These are phyloP conservation scores for Cicer yamashitae DNA, from an alignment of 306 rosid species.

Conservation along the genomic window DNA sequence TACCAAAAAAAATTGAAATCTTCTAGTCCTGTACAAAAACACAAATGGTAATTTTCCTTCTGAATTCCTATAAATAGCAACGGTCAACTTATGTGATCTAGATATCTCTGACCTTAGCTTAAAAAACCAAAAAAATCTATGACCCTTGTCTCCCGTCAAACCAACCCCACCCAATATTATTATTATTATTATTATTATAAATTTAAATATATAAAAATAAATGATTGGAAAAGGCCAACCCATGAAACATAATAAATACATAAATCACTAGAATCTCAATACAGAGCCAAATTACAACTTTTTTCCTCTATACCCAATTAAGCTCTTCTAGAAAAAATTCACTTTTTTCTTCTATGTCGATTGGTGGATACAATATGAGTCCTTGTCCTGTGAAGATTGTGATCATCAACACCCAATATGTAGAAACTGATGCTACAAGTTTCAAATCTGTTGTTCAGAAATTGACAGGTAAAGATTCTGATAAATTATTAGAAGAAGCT, in stretches of 20 bases:
- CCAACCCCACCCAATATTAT: constrained; percentile 11
- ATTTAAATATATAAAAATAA: not conserved
- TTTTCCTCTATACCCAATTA: not conserved
- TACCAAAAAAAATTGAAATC: not conserved
- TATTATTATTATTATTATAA: not conserved
- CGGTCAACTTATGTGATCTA: constrained; percentile 13
- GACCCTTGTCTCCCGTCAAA: constrained; percentile 13
- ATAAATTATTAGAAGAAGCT: not conserved
- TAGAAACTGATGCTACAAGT: constrained; percentile 73
- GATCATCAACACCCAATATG: constrained; percentile 74
- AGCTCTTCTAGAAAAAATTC: not conserved
- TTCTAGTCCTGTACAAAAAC: not conserved
- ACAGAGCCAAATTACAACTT: constrained; percentile 1
- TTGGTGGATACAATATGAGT: constrained; percentile 27
- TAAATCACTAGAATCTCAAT: not conserved
- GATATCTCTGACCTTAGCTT: not conserved
- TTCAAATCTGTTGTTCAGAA: constrained; percentile 80
- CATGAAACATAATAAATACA: not conserved
- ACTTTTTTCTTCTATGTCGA: constrained; percentile 33
- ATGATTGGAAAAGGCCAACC: not conserved
- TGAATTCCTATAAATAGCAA: not conserved
- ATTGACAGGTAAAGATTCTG: constrained; percentile 75
- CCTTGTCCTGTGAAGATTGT: constrained; percentile 59
- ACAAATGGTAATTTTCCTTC: not conserved
- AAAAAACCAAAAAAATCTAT: no score